phyloP scores from a whole-genome alignment of 257 asterid species.

The Salvia hispanica region DNA sequence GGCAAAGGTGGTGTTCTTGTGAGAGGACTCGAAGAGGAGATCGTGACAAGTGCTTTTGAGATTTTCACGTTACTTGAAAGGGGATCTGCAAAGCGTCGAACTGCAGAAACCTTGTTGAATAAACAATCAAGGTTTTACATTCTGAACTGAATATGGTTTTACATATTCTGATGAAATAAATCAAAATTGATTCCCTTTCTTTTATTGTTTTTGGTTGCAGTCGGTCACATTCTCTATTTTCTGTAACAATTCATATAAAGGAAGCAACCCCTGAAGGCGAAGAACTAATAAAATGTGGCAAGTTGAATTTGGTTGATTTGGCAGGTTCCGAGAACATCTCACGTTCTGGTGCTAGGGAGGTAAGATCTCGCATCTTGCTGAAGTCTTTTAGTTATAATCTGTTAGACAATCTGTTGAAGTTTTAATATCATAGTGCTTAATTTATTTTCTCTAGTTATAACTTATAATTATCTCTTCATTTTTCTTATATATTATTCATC shows the following conservation, averaged over 20 bases:
- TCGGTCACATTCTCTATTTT: conserved; percentile 90
- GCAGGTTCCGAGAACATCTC: conserved; percentile 95
- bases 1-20: conserved; percentile 94
- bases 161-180: background rate
- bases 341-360: conserved; percentile 97
- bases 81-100: conserved; percentile 86
- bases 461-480: too few relatives aligned
- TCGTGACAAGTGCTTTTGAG: conserved; percentile 73
- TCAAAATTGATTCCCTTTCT: background rate
- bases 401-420: too few relatives aligned
- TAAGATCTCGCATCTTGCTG: conserved; percentile 17
- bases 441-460: too few relatives aligned
- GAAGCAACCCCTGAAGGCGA: conserved; percentile 97
- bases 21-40: conserved; percentile 89
- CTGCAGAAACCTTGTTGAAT: conserved; percentile 82
- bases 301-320: conserved; percentile 84
- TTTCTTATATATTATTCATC: background rate
- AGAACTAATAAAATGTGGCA: conserved; percentile 89
- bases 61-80: conserved; percentile 81
- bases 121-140: conserved; percentile 76
- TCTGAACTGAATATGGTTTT: background rate
- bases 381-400: too few relatives aligned
- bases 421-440: too few relatives aligned
- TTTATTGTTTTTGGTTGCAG: conserved; percentile 37
- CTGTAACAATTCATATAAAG: conserved; percentile 89